A percentile compares a stretch with the other conserved stretches of the same genome.
These are phyloP conservation scores for Amyloporia xantha DNA, from an alignment of 768 basidiomycete genomes.

Conservation along the genomic window DNA sequence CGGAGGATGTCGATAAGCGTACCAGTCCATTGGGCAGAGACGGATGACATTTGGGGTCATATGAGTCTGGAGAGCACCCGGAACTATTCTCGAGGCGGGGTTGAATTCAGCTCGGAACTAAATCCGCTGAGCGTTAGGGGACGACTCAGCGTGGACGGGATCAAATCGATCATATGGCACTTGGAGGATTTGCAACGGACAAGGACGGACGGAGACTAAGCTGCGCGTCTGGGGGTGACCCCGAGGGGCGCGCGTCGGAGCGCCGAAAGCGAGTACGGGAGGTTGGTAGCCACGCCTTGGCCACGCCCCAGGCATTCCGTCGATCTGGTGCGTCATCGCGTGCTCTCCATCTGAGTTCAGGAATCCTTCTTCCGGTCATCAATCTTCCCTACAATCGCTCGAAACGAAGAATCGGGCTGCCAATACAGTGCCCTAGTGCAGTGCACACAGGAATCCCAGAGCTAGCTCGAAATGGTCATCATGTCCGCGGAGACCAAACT, in stretches of 20 bases:
- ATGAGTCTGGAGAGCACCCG: not conserved
- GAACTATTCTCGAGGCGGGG: not conserved
- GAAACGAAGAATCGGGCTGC: slow-evolving; percentile 15
- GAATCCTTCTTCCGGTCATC: slow-evolving; percentile 13
- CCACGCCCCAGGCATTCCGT: not conserved
- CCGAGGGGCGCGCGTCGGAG: not conserved
- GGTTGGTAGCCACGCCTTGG: slow-evolving; percentile 8
- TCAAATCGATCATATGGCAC: not conserved
- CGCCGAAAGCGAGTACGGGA: slow-evolving; percentile 1
- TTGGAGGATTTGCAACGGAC: not conserved
- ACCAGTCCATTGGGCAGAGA: not conserved
- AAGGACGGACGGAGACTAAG: not conserved
- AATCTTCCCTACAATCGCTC: slow-evolving; percentile 18
- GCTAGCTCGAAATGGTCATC: slow-evolving; percentile 12
- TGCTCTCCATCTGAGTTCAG: slow-evolving; percentile 6
- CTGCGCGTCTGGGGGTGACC: not conserved
- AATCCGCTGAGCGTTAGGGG: not conserved
- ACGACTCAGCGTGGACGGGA: not conserved
- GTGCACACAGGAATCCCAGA: slow-evolving; percentile 4
- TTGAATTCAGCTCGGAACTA: not conserved
- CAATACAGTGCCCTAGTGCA: slow-evolving; percentile 7
- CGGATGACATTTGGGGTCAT: not conserved
- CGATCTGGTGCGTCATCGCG: slow-evolving; percentile 11
- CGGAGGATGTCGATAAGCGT: not conserved
- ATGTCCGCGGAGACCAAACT: slow-evolving; percentile 1